Conservation (phyloP, 2,329 filamentous ascomycete species). For the Aspergillus terreus region DNA sequence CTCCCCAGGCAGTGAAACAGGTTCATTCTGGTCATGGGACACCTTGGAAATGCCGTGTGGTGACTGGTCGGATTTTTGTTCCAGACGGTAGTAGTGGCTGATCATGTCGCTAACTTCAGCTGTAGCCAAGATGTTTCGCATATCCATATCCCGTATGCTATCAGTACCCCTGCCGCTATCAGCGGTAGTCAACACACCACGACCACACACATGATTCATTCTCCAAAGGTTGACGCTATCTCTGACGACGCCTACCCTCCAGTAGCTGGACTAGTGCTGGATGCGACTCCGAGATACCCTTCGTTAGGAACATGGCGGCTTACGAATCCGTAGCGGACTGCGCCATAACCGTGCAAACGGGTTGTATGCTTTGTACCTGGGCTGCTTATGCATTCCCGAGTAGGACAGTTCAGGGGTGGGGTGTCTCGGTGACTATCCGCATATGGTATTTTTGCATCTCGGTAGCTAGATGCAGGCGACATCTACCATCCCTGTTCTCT, state of each 20-base stretch:
- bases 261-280: not conserved
- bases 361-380: not conserved
- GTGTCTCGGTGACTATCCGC: too few species aligned
- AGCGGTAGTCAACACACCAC: not conserved
- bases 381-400: too few species aligned
- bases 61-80: not conserved
- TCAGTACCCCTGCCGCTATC: not conserved
- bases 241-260: slow-evolving; percentile 5
- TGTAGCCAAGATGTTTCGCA: too few species aligned
- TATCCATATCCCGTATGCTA: too few species aligned
- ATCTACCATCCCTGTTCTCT: not conserved
- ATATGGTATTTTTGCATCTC: not conserved
- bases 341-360: slow-evolving; percentile 3
- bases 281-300: not conserved
- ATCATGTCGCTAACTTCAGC: not conserved
- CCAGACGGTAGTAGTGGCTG: not conserved
- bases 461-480: not conserved
- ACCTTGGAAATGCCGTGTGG: not conserved
- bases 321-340: slow-evolving; percentile 5
- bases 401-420: too few species aligned
- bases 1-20: not conserved
- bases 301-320: not conserved
- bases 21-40: not conserved
- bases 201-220: too few species aligned
- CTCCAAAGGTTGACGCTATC: slow-evolving; percentile 4